phyloP scores from a whole-genome alignment of 2,329 filamentous ascomycete genomes.

The Penicillium nordicum region DNA sequence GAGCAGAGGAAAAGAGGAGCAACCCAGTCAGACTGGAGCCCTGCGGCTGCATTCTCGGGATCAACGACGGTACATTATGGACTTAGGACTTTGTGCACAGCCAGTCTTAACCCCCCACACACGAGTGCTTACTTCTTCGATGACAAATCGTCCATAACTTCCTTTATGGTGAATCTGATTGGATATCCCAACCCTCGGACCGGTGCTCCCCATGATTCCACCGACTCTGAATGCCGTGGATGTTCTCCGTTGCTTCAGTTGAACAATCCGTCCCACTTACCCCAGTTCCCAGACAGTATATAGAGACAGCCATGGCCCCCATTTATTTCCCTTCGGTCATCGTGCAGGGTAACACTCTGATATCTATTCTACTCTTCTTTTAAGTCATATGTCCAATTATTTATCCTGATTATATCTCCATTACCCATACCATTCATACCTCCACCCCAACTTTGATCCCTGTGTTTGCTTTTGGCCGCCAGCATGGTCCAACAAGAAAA shows the following conservation, averaged over 20 bases:
- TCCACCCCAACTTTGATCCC: neutral
- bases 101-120: conserved; percentile 14
- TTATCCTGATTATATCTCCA: neutral
- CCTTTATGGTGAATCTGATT: conserved; percentile 5
- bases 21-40: neutral
- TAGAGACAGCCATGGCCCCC: conserved; percentile 25
- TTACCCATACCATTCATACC: neutral
- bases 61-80: conserved; percentile 26
- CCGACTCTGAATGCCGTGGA: conserved; percentile 38
- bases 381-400: neutral
- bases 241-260: conserved; percentile 24
- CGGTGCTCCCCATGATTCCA: conserved; percentile 25
- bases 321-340: conserved; percentile 2
- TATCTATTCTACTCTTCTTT: neutral
- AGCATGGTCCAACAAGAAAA: conserved; percentile 43
- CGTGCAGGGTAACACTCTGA: conserved; percentile 10
- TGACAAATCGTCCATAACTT: conserved; percentile 4
- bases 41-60: conserved; percentile 19
- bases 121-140: neutral
- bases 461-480: conserved; percentile 1
- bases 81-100: conserved; percentile 2
- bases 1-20: neutral
- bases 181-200: conserved; percentile 6
- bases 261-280: conserved; percentile 16
- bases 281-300: conserved; percentile 24